Base-by-base conservation (phyloP, 805 yeast genomes). In the Peterozyma toletana region DNA sequence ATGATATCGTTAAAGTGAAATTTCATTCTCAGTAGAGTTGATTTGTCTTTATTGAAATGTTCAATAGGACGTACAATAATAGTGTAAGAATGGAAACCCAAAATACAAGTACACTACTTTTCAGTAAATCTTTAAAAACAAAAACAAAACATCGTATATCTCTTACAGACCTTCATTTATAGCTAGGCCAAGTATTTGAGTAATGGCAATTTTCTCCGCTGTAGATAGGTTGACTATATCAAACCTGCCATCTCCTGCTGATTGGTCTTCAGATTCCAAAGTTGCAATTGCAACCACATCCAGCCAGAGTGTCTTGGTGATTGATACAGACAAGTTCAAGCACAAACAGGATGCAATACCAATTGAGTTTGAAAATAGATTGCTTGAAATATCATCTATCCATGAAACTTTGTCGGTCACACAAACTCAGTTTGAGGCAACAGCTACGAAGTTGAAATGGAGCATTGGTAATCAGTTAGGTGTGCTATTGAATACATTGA, bases 401-500 rank as follows among this genome's bases (percentile, higher is more conserved):
- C 13, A 53, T 10, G 58, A 55, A 40, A 30, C 40, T n/a, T 33
- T 51, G 2, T 39, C 50, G 18, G 44, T 48, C 9, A 56, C 56
- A 7, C 55, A 53, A 37, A 41, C 39, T 4, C 51, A 48, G 33
- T 9, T 36, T 31, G 38, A 50, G 38, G 35, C 46, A 46, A 29
- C 43, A 3, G 43, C 53, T 4, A 40, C 48, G n/a, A 49, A 50
- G 31, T 40, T 50, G 2, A 35, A 41, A 7, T 56, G 59, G 59
- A 43, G 38, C 21, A 41, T 39, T 29, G 47, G 49, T 21, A 47
- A 51, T 13, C 33, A 49, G 2, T 29, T 57, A 13, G 45, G 51
- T 9, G 39, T 51, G 1, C 50, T 55, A 18, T 50, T 55, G 7
- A 52, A 56, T 31, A 51, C 48, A 6, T 44, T 47, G 39, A 51